These are phyloP conservation scores for Leccinum griseonigrum DNA, from an alignment of 1,284 basidiomycete genomes.

Conservation along the genomic window DNA sequence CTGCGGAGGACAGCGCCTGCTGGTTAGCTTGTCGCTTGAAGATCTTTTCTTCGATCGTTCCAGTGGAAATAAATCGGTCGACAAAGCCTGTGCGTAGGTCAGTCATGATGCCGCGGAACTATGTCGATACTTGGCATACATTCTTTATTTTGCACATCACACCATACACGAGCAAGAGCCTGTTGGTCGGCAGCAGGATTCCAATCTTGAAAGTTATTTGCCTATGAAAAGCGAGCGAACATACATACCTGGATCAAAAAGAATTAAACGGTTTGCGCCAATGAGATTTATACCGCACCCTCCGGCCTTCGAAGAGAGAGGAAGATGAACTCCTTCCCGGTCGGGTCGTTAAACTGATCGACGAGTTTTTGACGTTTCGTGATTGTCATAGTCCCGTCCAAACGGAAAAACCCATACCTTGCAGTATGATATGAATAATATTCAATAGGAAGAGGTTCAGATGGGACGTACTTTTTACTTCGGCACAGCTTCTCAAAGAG, in stretches of 20 bases:
- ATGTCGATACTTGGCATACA: slow-evolving; percentile 49
- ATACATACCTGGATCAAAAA: slow-evolving; percentile 87
- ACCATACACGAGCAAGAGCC: slow-evolving; percentile 97
- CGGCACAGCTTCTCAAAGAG: slow-evolving; percentile 88
- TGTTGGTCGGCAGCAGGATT: slow-evolving; percentile 99
- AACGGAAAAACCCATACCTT: slow-evolving; percentile 90
- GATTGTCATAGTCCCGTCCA: slow-evolving; percentile 94
- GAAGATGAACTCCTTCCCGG: slow-evolving; percentile 94
- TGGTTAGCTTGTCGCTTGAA: slow-evolving; percentile 96
- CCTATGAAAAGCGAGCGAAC: not conserved
- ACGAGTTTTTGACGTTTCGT: slow-evolving; percentile 97
- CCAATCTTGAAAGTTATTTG: slow-evolving; percentile 67
- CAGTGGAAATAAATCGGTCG: slow-evolving; percentile 96
- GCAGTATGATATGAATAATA: slow-evolving; percentile 4
- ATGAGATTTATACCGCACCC: slow-evolving; percentile 99
- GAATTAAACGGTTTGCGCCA: slow-evolving; percentile 92
- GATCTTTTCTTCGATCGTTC: slow-evolving; percentile 99
- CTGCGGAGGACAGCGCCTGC: slow-evolving; percentile 94
- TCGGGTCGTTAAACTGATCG: slow-evolving; percentile 96
- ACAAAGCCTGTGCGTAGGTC: slow-evolving; percentile 72
- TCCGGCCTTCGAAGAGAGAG: slow-evolving; percentile 96
- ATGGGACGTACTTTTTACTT: slow-evolving; percentile 65
- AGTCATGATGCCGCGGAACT: not conserved
- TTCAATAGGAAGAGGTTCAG: not conserved
- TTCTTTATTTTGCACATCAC: slow-evolving; percentile 99